Evolutionary conservation across 148 eudicot species (phyloP), one percentile per base, ranked within the genome.

Genomic region (Chenopodium formosanum): DNA sequence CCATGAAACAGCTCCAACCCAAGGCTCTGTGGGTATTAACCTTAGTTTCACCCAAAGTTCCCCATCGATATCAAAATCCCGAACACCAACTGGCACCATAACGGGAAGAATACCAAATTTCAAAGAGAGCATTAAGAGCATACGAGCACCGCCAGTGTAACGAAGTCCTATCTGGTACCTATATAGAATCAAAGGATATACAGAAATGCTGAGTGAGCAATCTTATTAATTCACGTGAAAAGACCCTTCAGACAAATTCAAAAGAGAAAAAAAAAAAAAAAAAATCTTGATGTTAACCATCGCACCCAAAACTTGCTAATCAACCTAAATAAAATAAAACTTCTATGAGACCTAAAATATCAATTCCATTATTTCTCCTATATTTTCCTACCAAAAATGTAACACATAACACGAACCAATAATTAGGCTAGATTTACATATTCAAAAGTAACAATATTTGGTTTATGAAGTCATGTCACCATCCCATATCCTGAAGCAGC

Each of bases 81-180:
- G 90, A 79, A 95, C 89, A 82, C 97, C 94, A 79, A 95, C 99
- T 48, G 99, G 99, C 89, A 95, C 97, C 58, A 79, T 88, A 77
- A 95, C 81, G 8, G 99, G 97, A 69, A 95, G 76, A 72, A 95
- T 88, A 83, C 99, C 87, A 74, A 95, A 92, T 78, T 92, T 95
- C 80, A 95, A 87, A 1, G 99, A 87, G 62, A 95, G 88, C 93
- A 89, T 88, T 73, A 95, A 82, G 72, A 95, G 91, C 97, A 95
- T 92, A 67, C 99, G 97, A 65, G 99, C 99, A 80, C 97, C 97
- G 78, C 99, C 99, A 81, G 99, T 88, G 83, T 95, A 95, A 70
- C 99, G 94, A 70, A 95, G 91, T 52, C 99, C 99, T 84, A 95
- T 95, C 85, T 95, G 99, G 86, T 95, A 95, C 93, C 99, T 95